Conservation (phyloP, 2,329 filamentous ascomycete genomes). For the Clarireedia sp. region DNA sequence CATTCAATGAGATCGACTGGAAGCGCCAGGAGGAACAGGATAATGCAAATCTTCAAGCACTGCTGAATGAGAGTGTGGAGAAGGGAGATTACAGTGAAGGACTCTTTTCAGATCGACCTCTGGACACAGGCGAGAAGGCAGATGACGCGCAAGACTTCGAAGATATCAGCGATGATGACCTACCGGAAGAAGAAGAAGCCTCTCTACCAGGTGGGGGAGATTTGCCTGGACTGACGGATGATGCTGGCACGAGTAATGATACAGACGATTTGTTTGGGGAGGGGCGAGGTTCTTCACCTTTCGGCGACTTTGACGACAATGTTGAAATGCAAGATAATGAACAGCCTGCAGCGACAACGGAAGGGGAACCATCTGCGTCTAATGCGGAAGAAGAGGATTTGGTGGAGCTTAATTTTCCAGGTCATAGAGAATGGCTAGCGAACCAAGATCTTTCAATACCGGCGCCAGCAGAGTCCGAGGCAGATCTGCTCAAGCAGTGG, state of each 20-base stretch:
- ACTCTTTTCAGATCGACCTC: constrained; percentile 39
- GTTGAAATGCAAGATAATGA: constrained; percentile 16
- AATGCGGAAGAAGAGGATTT: constrained; percentile 15
- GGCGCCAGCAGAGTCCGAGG: constrained; percentile 61
- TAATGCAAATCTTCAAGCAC: constrained; percentile 38
- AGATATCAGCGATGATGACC: constrained; percentile 85
- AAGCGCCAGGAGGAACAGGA: constrained; percentile 41
- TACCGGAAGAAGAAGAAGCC: constrained; percentile 67
- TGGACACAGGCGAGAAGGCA: constrained; percentile 70
- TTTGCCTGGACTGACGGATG: constrained; percentile 38
- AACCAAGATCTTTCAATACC: constrained; percentile 59
- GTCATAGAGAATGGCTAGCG: constrained; percentile 22
- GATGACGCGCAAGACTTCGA: constrained; percentile 87
- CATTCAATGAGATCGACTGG: constrained; percentile 32
- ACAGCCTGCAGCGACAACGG: constrained; percentile 11
- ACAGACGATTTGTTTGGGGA: constrained; percentile 64
- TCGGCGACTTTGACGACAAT: constrained; percentile 18
- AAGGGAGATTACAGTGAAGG: constrained; percentile 32
- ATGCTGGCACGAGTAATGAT: constrained; percentile 50
- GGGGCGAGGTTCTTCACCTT: constrained; percentile 29
- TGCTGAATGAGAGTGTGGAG: constrained; percentile 33
- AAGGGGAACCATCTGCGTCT: constrained; percentile 17
- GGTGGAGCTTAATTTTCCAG: constrained; percentile 40
- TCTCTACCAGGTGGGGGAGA: constrained; percentile 18
- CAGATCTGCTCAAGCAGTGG: constrained; percentile 68